Conservation (phyloP, 805 yeast species). For the Yarrowia sp. region DNA sequence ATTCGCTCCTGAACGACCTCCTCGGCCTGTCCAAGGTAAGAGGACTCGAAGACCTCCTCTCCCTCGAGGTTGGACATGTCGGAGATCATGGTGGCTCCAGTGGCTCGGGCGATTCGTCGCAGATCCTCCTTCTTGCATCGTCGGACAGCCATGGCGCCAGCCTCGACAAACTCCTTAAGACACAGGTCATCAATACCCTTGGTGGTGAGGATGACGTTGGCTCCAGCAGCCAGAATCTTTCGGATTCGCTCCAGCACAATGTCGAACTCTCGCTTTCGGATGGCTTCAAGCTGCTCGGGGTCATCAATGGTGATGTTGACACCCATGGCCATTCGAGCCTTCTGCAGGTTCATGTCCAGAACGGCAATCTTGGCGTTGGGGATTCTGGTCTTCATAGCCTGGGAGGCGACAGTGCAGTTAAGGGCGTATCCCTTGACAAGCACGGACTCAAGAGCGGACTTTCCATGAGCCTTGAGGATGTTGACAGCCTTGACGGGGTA, state of each 20-base stretch:
- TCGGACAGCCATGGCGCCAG: slow-evolving; percentile 92
- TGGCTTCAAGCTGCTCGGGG: slow-evolving; percentile 94
- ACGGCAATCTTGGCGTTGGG: slow-evolving; percentile 76
- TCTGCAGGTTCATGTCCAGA: slow-evolving; percentile 88
- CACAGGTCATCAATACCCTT: slow-evolving; percentile 94
- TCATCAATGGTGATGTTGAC: slow-evolving; percentile 95
- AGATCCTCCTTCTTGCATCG: slow-evolving; percentile 96
- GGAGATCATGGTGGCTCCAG: slow-evolving; percentile 88
- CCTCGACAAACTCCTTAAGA: slow-evolving; percentile 84
- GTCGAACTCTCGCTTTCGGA: slow-evolving; percentile 83
- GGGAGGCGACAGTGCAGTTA: slow-evolving; percentile 95
- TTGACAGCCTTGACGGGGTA: slow-evolving; percentile 98
- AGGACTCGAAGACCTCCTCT: slow-evolving; percentile 83
- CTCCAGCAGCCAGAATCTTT: slow-evolving; percentile 81
- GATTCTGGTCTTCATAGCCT: slow-evolving; percentile 83
- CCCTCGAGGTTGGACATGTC: slow-evolving; percentile 93
- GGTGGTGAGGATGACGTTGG: slow-evolving; percentile 87
- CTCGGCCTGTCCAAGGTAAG: slow-evolving; percentile 83
- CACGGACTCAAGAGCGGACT: slow-evolving; percentile 80
- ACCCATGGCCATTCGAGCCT: slow-evolving; percentile 97
- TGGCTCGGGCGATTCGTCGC: slow-evolving; percentile 94
- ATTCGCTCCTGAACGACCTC: slow-evolving; percentile 86
- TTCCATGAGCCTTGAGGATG: slow-evolving; percentile 94
- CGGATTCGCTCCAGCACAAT: slow-evolving; percentile 77
- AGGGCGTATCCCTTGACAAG: slow-evolving; percentile 92